Conservation (phyloP, 192 early-diverging fungal genomes). For the Coemansia sp. region DNA sequence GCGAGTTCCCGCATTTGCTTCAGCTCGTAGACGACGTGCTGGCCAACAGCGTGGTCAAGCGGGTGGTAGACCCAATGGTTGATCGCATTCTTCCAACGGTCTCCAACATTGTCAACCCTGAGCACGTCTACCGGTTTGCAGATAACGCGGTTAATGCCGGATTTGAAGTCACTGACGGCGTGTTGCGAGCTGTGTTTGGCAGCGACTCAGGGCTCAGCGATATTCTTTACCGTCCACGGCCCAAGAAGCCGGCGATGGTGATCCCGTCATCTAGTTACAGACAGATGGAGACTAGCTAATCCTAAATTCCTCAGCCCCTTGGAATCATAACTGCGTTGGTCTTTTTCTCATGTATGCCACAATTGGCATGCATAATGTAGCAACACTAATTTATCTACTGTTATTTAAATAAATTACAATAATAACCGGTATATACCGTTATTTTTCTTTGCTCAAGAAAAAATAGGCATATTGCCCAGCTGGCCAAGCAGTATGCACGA, state of each 20-base stretch:
- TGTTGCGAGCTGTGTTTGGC: conserved; percentile 52
- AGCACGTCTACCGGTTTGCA: conserved; percentile 47
- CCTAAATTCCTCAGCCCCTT: too few species aligned
- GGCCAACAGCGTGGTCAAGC: conserved; percentile 43
- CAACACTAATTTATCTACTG: background rate
- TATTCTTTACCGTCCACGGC: conserved; percentile 47
- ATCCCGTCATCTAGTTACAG: conserved; percentile 19
- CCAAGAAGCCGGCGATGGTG: conserved; percentile 49
- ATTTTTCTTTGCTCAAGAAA: too few species aligned
- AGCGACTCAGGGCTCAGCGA: conserved; percentile 47
- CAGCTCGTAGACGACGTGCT: conserved; percentile 49
- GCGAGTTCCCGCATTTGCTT: conserved; percentile 49
- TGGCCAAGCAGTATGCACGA: too few species aligned
- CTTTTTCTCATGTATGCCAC: background rate
- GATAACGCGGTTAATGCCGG: conserved; percentile 53
- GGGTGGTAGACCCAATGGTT: conserved; percentile 47
- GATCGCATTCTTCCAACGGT: conserved; percentile 49
- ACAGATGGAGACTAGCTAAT: conserved; percentile 26
- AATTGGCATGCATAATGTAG: background rate
- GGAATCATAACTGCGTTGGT: too few species aligned
- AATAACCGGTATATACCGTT: too few species aligned
- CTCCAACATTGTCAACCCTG: conserved; percentile 47
- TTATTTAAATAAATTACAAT: too few species aligned
- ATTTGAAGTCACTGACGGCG: conserved; percentile 46
- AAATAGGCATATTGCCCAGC: too few species aligned